Conservation (phyloP, 768 basidiomycete species). For the Russula emetica region DNA sequence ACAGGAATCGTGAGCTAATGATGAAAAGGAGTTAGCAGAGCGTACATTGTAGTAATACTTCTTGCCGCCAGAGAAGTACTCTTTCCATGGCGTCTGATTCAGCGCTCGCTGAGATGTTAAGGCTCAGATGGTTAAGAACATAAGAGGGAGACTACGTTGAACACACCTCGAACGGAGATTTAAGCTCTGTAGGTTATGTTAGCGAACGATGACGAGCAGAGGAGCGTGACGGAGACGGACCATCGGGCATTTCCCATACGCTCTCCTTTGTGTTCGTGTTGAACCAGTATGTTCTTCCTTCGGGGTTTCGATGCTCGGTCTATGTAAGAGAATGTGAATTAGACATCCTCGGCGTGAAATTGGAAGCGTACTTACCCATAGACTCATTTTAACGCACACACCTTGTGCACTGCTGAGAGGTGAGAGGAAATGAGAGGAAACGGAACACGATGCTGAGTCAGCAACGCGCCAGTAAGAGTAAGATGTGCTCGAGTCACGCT, state of each 20-base stretch:
- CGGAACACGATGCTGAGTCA: conserved; percentile 17
- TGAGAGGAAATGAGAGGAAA: no score
- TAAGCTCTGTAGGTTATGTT: conserved; percentile 42
- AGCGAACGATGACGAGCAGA: not conserved
- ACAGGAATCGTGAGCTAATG: conserved; percentile 21
- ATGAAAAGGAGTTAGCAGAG: not conserved
- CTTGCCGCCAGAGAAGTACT: conserved; percentile 87
- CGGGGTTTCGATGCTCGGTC: conserved; percentile 93
- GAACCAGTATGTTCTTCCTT: conserved; percentile 99
- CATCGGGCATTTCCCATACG: conserved; percentile 98
- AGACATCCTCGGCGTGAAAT: not conserved
- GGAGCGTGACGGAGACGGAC: conserved; percentile 39
- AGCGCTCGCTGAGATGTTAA: conserved; percentile 62
- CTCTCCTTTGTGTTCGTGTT: conserved; percentile 84
- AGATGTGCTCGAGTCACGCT: not conserved
- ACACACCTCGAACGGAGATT: conserved; percentile 84
- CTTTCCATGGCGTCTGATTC: conserved; percentile 89
- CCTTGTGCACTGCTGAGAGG: not conserved
- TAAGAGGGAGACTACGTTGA: conserved; percentile 1
- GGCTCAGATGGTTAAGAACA: not conserved
- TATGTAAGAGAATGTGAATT: conserved; percentile 31
- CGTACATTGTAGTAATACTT: conserved; percentile 88
- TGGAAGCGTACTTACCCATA: conserved; percentile 19
- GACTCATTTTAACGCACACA: not conserved
- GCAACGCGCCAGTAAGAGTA: not conserved